Evolutionary conservation across 2,329 filamentous ascomycete species (phyloP).

Genomic region (Exutisphaerella laricina): DNA sequence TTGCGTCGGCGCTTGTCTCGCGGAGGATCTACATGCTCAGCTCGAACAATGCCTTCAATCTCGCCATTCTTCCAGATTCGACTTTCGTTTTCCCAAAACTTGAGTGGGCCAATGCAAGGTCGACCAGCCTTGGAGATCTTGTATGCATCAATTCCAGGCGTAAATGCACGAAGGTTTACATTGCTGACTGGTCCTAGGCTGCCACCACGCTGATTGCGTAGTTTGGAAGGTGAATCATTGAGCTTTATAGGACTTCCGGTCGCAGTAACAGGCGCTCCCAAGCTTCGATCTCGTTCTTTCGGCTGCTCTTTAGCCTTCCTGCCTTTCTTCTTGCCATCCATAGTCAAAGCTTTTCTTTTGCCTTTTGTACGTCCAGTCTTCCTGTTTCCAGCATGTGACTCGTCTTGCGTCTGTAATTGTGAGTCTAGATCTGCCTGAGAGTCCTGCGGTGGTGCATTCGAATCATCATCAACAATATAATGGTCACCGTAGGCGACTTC

Average conservation of each 20-base stretch:
- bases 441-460: slow-evolving; percentile 10
- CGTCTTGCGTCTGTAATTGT: slow-evolving; percentile 11
- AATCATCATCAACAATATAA: slow-evolving; percentile 12
- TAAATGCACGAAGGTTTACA: slow-evolving; percentile 34
- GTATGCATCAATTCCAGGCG: slow-evolving; percentile 45
- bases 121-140: slow-evolving; percentile 72
- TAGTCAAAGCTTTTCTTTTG: slow-evolving; percentile 13
- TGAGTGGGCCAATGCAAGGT: slow-evolving; percentile 68
- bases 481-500: slow-evolving; percentile 12
- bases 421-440: slow-evolving; percentile 14
- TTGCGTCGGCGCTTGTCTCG: slow-evolving; percentile 23
- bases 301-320: slow-evolving; percentile 2
- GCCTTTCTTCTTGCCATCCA: not conserved
- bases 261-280: slow-evolving; percentile 11
- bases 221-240: slow-evolving; percentile 21
- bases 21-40: slow-evolving; percentile 53
- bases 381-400: slow-evolving; percentile 12
- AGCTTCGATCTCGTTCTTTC: slow-evolving; percentile 22
- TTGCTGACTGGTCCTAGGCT: slow-evolving; percentile 32
- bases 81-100: slow-evolving; percentile 82
- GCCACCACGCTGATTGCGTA: slow-evolving; percentile 13
- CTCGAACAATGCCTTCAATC: slow-evolving; percentile 72
- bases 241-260: slow-evolving; percentile 18
- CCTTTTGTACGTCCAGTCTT: slow-evolving; percentile 14
- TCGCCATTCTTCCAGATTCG: slow-evolving; percentile 63